Evolutionary conservation across 306 rosid genomes (phyloP).

Genomic region (Quillaja saponaria): DNA sequence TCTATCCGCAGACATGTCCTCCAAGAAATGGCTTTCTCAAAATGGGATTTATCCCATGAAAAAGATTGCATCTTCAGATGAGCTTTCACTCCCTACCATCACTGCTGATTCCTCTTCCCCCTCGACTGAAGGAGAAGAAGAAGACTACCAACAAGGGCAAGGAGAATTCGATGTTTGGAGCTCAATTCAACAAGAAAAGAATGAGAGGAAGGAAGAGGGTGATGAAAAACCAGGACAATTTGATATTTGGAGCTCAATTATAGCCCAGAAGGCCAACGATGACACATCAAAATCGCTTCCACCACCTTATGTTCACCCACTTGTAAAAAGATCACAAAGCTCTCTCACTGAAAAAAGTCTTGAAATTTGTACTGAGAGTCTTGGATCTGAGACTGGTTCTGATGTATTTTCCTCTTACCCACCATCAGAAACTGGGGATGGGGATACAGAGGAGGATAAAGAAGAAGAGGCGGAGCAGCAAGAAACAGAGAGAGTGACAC

Average conservation of each 20-base stretch:
- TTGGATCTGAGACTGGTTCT: constrained; percentile 94
- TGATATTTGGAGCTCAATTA: constrained; percentile 61
- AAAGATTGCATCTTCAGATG: constrained; percentile 54
- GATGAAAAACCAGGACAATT: constrained; percentile 31
- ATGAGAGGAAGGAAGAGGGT: constrained; percentile 16
- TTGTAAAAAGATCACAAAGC: constrained; percentile 58
- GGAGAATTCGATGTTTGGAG: constrained; percentile 53
- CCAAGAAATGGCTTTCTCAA: constrained; percentile 69
- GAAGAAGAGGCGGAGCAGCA: constrained; percentile 1
- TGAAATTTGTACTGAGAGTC: constrained; percentile 78
- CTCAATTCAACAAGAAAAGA: constrained; percentile 40
- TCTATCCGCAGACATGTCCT: constrained; percentile 95
- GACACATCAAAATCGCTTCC: constrained; percentile 40
- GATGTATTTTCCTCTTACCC: constrained; percentile 60
- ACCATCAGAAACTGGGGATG: constrained; percentile 44
- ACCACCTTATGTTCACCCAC: constrained; percentile 79
- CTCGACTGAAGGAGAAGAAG: constrained; percentile 36
- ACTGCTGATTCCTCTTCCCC: constrained; percentile 33
- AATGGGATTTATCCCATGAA: constrained; percentile 51
- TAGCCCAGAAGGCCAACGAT: constrained; percentile 43
- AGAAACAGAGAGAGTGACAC: constrained; percentile 13
- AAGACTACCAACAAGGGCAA: constrained; percentile 21
- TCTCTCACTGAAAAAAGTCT: constrained; percentile 66
- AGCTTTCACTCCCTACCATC: constrained; percentile 30
- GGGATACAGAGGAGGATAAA: constrained; percentile 29